Conservation (phyloP, 768 basidiomycete genomes). For the Podaxis rugospora region DNA sequence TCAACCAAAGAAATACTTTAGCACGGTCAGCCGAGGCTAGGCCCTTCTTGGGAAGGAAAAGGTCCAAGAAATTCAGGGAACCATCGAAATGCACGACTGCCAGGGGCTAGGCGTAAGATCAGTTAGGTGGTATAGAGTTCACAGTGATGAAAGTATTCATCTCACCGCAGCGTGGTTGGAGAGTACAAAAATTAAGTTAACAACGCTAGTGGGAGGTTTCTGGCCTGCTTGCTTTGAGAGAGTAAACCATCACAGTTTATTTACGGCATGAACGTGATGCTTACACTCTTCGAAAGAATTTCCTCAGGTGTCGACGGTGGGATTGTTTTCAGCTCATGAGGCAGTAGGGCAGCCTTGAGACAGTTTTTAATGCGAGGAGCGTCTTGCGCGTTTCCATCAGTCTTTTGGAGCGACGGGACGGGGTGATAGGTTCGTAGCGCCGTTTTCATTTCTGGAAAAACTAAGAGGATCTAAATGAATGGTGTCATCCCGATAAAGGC, state of each 20-base stretch:
- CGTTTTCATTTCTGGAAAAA: conserved; percentile 93
- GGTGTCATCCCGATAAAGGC: conserved; percentile 18
- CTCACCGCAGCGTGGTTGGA: conserved; percentile 74
- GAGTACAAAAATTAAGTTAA: conserved; percentile 82
- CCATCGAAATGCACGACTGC: conserved; percentile 71
- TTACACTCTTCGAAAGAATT: conserved; percentile 62
- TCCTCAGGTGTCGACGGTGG: conserved; percentile 75
- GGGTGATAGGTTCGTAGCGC: conserved; percentile 87
- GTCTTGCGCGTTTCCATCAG: conserved; percentile 84
- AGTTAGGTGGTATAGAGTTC: neutral
- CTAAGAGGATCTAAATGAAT: conserved; percentile 35
- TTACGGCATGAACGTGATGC: conserved; percentile 20
- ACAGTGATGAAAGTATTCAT: neutral
- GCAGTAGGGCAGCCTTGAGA: conserved; percentile 74
- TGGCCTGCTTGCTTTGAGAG: conserved; percentile 47
- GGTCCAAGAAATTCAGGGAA: conserved; percentile 71
- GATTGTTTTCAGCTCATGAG: conserved; percentile 59
- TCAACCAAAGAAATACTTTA: conserved; percentile 76
- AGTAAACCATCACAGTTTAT: conserved; percentile 13
- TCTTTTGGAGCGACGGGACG: conserved; percentile 85
- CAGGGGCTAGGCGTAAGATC: conserved; percentile 39
- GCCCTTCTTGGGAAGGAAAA: conserved; percentile 71
- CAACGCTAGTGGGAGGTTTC: conserved; percentile 79
- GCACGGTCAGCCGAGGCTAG: conserved; percentile 73
- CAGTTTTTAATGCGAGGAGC: conserved; percentile 91